A percentile compares a stretch with the other conserved stretches of the same genome.
These are phyloP conservation scores for Vitis hybrid DNA, from an alignment of 177 flowering plant species.

Conservation along the genomic window DNA sequence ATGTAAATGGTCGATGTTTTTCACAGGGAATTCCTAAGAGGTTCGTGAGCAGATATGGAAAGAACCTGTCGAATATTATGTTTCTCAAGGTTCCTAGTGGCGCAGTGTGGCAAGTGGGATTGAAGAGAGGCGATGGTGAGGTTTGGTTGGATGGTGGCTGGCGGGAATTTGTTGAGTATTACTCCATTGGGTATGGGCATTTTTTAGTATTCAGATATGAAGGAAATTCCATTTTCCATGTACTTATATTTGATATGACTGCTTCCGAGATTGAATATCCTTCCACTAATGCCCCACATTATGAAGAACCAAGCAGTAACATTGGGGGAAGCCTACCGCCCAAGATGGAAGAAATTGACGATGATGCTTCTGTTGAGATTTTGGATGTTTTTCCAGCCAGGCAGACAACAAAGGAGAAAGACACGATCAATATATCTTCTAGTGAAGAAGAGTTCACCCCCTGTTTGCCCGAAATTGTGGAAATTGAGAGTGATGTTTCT, in stretches of 20 bases:
- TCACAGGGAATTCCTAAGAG: too few relatives aligned
- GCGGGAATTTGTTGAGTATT: conserved; percentile 8
- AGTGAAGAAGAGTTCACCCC: too few relatives aligned
- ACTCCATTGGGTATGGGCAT: conserved; percentile 8
- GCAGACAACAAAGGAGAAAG: too few relatives aligned
- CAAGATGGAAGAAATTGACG: not conserved
- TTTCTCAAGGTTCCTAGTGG: conserved; percentile 4
- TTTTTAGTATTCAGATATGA: conserved; percentile 14
- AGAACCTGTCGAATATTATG: too few relatives aligned
- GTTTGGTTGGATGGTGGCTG: conserved; percentile 20
- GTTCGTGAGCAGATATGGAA: too few relatives aligned
- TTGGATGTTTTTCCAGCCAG: not conserved
- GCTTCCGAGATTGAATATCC: conserved; percentile 21
- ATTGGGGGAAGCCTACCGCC: too few relatives aligned
- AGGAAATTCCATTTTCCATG: conserved; percentile 16
- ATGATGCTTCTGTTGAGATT: conserved; percentile 1
- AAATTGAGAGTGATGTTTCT: too few relatives aligned
- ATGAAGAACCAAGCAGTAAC: not conserved
- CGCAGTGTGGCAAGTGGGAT: not conserved
- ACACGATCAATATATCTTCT: not conserved
- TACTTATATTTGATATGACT: conserved; percentile 17
- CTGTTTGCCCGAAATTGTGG: too few relatives aligned
- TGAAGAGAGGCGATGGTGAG: conserved; percentile 2
- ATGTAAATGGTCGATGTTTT: too few relatives aligned
- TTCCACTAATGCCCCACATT: not conserved